A percentile compares a stretch with the other conserved stretches of the same genome.
Evolutionary conservation across 306 rosid genomes (phyloP).

Genomic region (Inga oerstediana): DNA sequence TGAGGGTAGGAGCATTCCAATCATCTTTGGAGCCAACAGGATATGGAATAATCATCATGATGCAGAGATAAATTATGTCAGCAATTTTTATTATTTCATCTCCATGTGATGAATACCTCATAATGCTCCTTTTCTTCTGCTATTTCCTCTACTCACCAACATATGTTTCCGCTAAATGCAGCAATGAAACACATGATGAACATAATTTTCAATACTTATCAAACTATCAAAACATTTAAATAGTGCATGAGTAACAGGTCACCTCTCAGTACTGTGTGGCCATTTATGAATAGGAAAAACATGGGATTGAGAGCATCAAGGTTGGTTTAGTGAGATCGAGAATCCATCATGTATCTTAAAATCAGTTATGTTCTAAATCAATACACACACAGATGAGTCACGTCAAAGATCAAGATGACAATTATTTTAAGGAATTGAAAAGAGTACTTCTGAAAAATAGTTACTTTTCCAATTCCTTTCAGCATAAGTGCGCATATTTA

Average conservation of each 20-base stretch:
- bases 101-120: constrained; percentile 10
- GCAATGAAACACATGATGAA: not conserved
- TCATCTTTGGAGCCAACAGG: constrained; percentile 14
- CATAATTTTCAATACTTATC: not conserved
- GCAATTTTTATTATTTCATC: not conserved
- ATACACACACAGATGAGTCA: not conserved
- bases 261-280: not conserved
- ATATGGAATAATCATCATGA: constrained; percentile 2
- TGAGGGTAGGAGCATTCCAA: constrained; percentile 2
- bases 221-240: constrained; percentile 15
- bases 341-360: not conserved
- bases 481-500: not conserved
- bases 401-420: not conserved
- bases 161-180: constrained; percentile 17
- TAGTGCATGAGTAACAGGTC: not conserved
- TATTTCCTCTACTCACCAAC: constrained; percentile 13
- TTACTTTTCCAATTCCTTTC: not conserved
- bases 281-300: not conserved
- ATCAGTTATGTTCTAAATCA: not conserved
- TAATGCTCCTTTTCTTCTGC: constrained; percentile 2
- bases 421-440: constrained; percentile 27
- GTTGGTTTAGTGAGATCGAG: not conserved
- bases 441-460: not conserved
- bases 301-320: not conserved
- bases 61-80: not conserved